Percentiles rank a stretch among this genome's conserved stretches.
phyloP scores from a whole-genome alignment of 2,329 filamentous ascomycete species.

The Penicillium occitanis region DNA sequence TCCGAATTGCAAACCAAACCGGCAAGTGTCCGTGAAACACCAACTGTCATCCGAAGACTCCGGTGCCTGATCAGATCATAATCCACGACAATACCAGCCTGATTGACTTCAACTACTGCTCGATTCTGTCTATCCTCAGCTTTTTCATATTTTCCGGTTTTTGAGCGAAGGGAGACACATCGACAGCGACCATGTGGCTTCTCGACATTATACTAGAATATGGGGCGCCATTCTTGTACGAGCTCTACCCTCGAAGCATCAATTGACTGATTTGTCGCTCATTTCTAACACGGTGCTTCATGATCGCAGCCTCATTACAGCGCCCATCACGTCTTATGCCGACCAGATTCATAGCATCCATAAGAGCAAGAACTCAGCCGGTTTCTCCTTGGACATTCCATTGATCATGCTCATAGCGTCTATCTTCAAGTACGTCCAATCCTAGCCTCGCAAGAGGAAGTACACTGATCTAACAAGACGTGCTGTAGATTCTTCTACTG shows the following conservation, averaged over 20 bases:
- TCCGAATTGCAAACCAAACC: neutral
- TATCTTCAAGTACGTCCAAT: conserved; percentile 56
- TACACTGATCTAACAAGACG: neutral
- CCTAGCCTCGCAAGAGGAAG: neutral
- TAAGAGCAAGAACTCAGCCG: conserved; percentile 58
- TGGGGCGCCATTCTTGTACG: conserved; percentile 52
- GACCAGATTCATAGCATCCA: conserved; percentile 67
- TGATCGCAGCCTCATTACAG: conserved; percentile 55
- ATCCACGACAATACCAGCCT: neutral
- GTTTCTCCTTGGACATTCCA: conserved; percentile 66
- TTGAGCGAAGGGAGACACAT: neutral
- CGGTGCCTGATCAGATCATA: neutral
- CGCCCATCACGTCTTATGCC: conserved; percentile 64
- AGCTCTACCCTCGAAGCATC: conserved; percentile 17
- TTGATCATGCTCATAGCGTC: conserved; percentile 66
- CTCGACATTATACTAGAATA: conserved; percentile 45
- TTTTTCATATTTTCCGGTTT: neutral
- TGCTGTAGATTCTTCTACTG: conserved; percentile 60
- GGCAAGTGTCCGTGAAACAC: neutral
- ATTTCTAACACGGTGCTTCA: neutral
- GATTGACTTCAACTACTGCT: neutral
- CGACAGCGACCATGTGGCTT: conserved; percentile 39
- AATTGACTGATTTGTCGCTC: neutral
- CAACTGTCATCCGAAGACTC: neutral
- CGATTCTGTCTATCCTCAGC: neutral